Conservation (phyloP, 2,329 filamentous ascomycete species). For the Verticillium alfalfae region DNA sequence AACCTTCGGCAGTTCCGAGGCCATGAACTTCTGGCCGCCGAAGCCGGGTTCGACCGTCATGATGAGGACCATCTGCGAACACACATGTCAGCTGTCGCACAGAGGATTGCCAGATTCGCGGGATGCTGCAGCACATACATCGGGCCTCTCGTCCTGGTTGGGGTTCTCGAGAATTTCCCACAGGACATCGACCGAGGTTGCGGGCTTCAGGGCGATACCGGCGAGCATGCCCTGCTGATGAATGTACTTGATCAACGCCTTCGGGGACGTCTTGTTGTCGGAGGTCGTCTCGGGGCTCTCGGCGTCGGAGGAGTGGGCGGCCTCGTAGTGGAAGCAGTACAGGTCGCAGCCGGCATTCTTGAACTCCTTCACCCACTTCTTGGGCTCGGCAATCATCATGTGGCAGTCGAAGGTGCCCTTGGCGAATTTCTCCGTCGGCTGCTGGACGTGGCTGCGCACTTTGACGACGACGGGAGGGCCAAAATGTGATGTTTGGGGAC, state of each 20-base stretch:
- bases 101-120: background rate
- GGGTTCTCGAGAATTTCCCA: conserved; percentile 80
- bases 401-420: conserved; percentile 98
- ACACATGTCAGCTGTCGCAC: background rate
- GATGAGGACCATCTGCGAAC: conserved; percentile 82
- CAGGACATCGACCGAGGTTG: conserved; percentile 83
- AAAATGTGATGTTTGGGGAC: conserved; percentile 98
- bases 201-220: conserved; percentile 92
- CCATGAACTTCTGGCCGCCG: conserved; percentile 98
- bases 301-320: conserved; percentile 81
- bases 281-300: conserved; percentile 67
- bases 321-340: conserved; percentile 99
- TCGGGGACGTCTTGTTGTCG: conserved; percentile 71
- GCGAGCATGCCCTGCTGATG: conserved; percentile 84
- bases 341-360: conserved; percentile 90
- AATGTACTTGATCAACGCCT: conserved; percentile 83
- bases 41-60: conserved; percentile 99
- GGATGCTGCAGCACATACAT: conserved; percentile 55
- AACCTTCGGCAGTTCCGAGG: conserved; percentile 91
- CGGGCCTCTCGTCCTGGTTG: conserved; percentile 71
- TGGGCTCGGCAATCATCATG: conserved; percentile 99
- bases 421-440: conserved; percentile 62
- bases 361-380: conserved; percentile 97
- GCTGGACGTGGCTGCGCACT: conserved; percentile 80
- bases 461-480: conserved; percentile 92